Percentiles rank a stretch among this genome's conserved stretches.
These are phyloP conservation scores for Aspergillus bombycis DNA, from an alignment of 2,329 filamentous ascomycete species.

Conservation along the genomic window DNA sequence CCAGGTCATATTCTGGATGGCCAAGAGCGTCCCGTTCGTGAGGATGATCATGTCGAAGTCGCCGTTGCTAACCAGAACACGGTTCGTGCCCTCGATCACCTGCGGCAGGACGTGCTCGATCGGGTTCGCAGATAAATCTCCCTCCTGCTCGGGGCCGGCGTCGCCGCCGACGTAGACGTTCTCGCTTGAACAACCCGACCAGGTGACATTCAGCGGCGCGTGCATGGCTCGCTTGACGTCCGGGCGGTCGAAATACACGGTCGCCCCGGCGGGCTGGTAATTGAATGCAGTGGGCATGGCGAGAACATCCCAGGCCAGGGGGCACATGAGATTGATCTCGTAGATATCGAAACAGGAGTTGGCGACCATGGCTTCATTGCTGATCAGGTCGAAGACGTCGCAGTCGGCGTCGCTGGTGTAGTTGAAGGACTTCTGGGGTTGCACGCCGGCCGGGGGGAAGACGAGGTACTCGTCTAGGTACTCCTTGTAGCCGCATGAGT, in stretches of 20 bases:
- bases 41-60: conserved; percentile 69
- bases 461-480: conserved; percentile 53
- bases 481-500: conserved; percentile 49
- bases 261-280: conserved; percentile 64
- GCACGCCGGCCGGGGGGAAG: conserved; percentile 67
- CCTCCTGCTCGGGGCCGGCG: conserved; percentile 25
- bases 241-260: conserved; percentile 69
- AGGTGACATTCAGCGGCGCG: conserved; percentile 51
- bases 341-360: conserved; percentile 83
- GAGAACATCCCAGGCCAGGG: conserved; percentile 67
- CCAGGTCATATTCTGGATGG: conserved; percentile 83
- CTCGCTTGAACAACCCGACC: conserved; percentile 42
- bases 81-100: conserved; percentile 73
- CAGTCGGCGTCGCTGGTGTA: conserved; percentile 52
- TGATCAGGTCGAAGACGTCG: conserved; percentile 59
- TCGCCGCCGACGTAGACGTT: conserved; percentile 35
- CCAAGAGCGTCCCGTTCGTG: conserved; percentile 69
- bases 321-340: conserved; percentile 72
- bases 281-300: conserved; percentile 55
- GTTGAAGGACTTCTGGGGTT: conserved; percentile 56
- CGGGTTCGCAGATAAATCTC: neutral
- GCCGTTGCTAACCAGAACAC: conserved; percentile 75
- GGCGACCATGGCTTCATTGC: conserved; percentile 54
- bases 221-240: conserved; percentile 71
- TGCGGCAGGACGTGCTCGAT: conserved; percentile 55